Evolutionary conservation across 768 basidiomycete species (phyloP).

Genomic region (Russula sp.): DNA sequence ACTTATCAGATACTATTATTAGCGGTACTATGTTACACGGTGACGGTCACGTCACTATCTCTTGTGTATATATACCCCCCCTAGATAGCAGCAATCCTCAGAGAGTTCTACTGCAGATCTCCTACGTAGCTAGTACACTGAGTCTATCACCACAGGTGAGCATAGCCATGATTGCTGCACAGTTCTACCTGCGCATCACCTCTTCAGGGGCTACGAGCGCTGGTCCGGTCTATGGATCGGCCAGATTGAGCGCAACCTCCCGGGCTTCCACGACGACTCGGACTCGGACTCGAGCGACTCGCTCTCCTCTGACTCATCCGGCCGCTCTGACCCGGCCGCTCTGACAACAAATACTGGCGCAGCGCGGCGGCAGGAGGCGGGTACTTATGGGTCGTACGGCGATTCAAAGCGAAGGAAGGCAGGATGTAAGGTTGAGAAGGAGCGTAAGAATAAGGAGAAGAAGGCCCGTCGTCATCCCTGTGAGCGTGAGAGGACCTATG

Average conservation of each 20-base stretch:
- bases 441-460: conserved; percentile 55
- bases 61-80: no score
- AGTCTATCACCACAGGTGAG: no score
- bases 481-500: conserved; percentile 54
- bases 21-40: no score
- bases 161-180: no score
- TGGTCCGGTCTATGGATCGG: conserved; percentile 61
- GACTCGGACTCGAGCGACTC: conserved; percentile 34
- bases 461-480: conserved; percentile 51
- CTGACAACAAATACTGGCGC: conserved; percentile 37
- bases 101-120: no score
- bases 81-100: no score
- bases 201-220: conserved; percentile 72
- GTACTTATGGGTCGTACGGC: conserved; percentile 29
- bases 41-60: no score
- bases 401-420: conserved; percentile 46
- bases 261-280: conserved; percentile 38
- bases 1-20: no score
- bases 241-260: conserved; percentile 45
- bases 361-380: conserved; percentile 23
- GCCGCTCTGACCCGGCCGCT: no score
- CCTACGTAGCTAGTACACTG: no score
- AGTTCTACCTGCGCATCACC: no score
- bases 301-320: conserved; percentile 30
- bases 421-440: conserved; percentile 54